Evolutionary conservation across 2,329 filamentous ascomycete genomes (phyloP), one percentile per base, ranked within the genome.

Genomic region (Epichloe gansuensis): DNA sequence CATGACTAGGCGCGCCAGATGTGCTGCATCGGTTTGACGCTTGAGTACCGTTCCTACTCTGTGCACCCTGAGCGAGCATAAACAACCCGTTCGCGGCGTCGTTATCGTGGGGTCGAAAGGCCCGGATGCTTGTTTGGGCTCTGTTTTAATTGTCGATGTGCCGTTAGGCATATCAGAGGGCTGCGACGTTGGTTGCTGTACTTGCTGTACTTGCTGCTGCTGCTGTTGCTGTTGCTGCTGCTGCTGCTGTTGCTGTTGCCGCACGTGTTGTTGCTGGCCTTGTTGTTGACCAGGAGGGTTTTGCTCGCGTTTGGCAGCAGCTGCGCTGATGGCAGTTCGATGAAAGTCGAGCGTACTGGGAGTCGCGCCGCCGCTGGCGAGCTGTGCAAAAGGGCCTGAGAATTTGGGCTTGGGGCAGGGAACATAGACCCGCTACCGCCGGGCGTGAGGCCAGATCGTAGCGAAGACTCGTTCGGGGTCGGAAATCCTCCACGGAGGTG

Each of bases 351-450:
- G 73, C 0, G 91, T 95, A 56, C 85, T 85, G 8, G 93, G 93
- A 1, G 93, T 98, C 4, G 89, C 86, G 52, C 85, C 87, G 58
- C 88, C 88, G 64, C 81, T 87, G 58, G 88, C 83, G 39, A 93
- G 73, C 59, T 86, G 85, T 56, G 85, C 85, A 69, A 91, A 6
- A 96, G 72, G 49, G 86, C 86, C 72, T 90, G 85, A 0, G 88
- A 88, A 66, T 88, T 94, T 38, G 89, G 91, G 66, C 87, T 95
- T 2, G 89, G 86, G 52, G 86, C 88, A 53, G 91, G 90, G 74
- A 97, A 97, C 89, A 97, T 97, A 61, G 91, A 95, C 61, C 91
- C 91, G 66, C 91, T 90, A 59, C 91, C 91, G 55, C 93, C 93
- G 48, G 93, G 93, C 51, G 93, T 97, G 59, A 97, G 72, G 53